Evolutionary conservation across 345 rosid species (phyloP).

Genomic region (Mangifera indica): DNA sequence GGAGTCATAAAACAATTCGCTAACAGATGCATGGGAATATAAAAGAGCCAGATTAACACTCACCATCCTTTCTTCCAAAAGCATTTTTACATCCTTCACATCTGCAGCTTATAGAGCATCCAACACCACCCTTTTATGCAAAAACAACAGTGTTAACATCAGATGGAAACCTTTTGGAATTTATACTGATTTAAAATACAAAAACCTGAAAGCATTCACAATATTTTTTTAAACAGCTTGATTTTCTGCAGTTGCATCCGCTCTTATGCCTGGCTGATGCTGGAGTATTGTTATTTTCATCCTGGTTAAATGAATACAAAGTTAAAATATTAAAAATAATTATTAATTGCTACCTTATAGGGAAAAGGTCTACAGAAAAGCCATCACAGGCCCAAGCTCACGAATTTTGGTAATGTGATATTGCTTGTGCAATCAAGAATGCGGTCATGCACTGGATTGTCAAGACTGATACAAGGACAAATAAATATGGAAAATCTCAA

Average conservation of each 20-base stretch:
- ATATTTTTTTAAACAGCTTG: slow-evolving; percentile 72
- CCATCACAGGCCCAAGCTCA: slow-evolving; percentile 15
- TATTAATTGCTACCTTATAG: background rate
- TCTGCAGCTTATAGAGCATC: slow-evolving; percentile 69
- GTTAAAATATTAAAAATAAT: background rate
- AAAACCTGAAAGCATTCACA: slow-evolving; percentile 79
- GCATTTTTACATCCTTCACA: slow-evolving; percentile 65
- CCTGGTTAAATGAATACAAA: slow-evolving; percentile 35
- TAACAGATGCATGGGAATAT: background rate
- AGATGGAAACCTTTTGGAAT: slow-evolving; percentile 9
- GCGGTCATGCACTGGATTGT: slow-evolving; percentile 16
- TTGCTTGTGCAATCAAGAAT: slow-evolving; percentile 12
- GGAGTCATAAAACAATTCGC: background rate
- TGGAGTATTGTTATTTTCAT: slow-evolving; percentile 57
- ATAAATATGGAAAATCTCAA: slow-evolving; percentile 7
- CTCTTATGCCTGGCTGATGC: slow-evolving; percentile 72
- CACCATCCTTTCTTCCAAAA: slow-evolving; percentile 49
- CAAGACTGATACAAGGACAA: slow-evolving; percentile 15
- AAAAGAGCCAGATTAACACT: slow-evolving; percentile 20
- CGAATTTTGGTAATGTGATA: slow-evolving; percentile 8
- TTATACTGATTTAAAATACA: slow-evolving; percentile 17
- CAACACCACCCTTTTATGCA: slow-evolving; percentile 55
- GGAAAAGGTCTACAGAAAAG: slow-evolving; percentile 6
- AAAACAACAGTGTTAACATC: slow-evolving; percentile 20
- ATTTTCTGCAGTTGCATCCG: slow-evolving; percentile 84